Percentiles rank a stretch among this genome's conserved stretches.
phyloP scores from a whole-genome alignment of 352 stramenopile genomes.

The Globisporangium radiosum region DNA sequence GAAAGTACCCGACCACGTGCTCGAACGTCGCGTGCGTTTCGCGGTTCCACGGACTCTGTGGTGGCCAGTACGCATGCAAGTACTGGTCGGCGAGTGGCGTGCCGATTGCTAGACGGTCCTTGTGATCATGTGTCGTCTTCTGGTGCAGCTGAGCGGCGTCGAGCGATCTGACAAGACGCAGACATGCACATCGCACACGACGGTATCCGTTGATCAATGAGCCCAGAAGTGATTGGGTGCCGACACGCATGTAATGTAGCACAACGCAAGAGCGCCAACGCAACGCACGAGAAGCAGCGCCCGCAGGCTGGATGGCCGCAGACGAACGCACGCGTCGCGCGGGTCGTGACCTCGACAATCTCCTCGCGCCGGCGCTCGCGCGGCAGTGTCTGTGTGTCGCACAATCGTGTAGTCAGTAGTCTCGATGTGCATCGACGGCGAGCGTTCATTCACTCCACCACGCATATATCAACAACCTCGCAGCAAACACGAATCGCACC shows the following conservation, averaged over 20 bases:
- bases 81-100: slow-evolving; percentile 47
- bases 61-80: slow-evolving; percentile 52
- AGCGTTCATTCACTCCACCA: too few species aligned
- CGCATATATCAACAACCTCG: too few species aligned
- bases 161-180: slow-evolving; percentile 20
- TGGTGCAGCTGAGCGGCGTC: slow-evolving; percentile 49
- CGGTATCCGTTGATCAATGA: not conserved
- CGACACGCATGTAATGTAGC: not conserved
- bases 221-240: too few species aligned
- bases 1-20: slow-evolving; percentile 42
- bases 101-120: slow-evolving; percentile 27
- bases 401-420: not conserved
- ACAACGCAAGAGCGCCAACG: not conserved
- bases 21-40: slow-evolving; percentile 16
- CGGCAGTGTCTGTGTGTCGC: slow-evolving; percentile 28
- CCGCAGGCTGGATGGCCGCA: slow-evolving; percentile 49
- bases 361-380: slow-evolving; percentile 31
- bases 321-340: slow-evolving; percentile 37
- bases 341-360: slow-evolving; percentile 42
- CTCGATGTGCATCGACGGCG: too few species aligned
- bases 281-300: slow-evolving; percentile 46
- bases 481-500: slow-evolving; percentile 9
- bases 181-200: not conserved
- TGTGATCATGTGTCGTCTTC: slow-evolving; percentile 27
- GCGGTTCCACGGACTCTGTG: slow-evolving; percentile 37